Evolutionary conservation across 1,139 yeast species (phyloP).

Genomic region (Magnusiomyces sp.): DNA sequence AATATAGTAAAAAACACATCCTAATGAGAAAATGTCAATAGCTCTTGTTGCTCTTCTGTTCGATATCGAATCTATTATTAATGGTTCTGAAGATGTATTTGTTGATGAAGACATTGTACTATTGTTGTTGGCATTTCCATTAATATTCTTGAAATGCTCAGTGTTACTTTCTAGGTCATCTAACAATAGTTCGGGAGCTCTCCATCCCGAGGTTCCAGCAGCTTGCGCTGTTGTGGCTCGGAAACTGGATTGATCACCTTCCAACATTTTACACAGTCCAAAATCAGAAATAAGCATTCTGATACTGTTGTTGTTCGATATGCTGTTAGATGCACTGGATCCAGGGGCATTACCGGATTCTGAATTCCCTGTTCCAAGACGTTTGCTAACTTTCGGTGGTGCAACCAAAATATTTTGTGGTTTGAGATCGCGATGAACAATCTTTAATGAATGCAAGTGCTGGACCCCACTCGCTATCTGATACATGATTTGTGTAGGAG

Average conservation of each 20-base stretch:
- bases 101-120: constrained; percentile 15
- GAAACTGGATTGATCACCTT: constrained; percentile 86
- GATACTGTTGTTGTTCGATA: constrained; percentile 22
- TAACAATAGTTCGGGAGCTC: constrained; percentile 81
- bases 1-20: constrained; percentile 87
- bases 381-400: constrained; percentile 42
- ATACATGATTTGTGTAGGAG: constrained; percentile 49
- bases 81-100: constrained; percentile 25
- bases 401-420: constrained; percentile 94
- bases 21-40: constrained; percentile 87
- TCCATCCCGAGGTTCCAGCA: constrained; percentile 97
- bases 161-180: constrained; percentile 14
- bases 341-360: too few species aligned
- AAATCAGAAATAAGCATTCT: constrained; percentile 86
- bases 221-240: constrained; percentile 88
- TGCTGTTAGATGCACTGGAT: too few species aligned
- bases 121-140: constrained; percentile 8
- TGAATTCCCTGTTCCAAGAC: too few species aligned
- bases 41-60: constrained; percentile 74
- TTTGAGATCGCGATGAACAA: constrained; percentile 91
- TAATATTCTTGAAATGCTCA: neutral
- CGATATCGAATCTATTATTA: constrained; percentile 34
- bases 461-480: constrained; percentile 83
- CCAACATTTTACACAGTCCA: constrained; percentile 88
- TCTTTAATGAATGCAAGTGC: constrained; percentile 80